These are phyloP conservation scores for Glycyrrhiza uralensis DNA, from an alignment of 306 rosid species.

Conservation along the genomic window DNA sequence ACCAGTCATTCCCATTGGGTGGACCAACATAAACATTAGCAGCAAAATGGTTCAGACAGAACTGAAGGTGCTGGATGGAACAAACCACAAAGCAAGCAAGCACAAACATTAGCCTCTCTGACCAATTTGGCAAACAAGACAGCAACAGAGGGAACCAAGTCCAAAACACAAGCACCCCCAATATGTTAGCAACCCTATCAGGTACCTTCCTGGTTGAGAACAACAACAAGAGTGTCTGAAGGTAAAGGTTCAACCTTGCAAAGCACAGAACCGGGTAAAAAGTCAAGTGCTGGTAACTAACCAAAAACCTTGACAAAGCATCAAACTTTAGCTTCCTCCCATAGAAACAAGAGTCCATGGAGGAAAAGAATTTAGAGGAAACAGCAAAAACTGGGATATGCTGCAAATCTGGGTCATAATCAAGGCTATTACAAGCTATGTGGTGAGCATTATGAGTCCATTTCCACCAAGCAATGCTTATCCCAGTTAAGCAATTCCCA, in stretches of 20 bases:
- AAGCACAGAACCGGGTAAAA: slow-evolving; percentile 66
- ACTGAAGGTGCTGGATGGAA: slow-evolving; percentile 66
- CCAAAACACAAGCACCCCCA: slow-evolving; percentile 73
- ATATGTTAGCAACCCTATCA: slow-evolving; percentile 57
- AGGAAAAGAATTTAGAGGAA: slow-evolving; percentile 50
- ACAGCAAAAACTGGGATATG: slow-evolving; percentile 85
- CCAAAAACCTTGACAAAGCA: slow-evolving; percentile 56
- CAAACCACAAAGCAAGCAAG: slow-evolving; percentile 55
- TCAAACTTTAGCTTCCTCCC: slow-evolving; percentile 66
- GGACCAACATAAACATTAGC: slow-evolving; percentile 60
- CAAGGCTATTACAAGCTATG: slow-evolving; percentile 78
- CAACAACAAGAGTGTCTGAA: slow-evolving; percentile 63
- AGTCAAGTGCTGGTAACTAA: slow-evolving; percentile 78
- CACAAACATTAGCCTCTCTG: slow-evolving; percentile 69
- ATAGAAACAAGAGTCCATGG: slow-evolving; percentile 58
- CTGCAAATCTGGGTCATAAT: slow-evolving; percentile 85
- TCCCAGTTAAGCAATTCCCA: slow-evolving; percentile 84
- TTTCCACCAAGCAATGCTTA: slow-evolving; percentile 96
- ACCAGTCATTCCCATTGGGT: slow-evolving; percentile 71
- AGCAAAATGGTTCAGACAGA: slow-evolving; percentile 69
- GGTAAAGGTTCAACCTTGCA: slow-evolving; percentile 65
- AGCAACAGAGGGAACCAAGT: slow-evolving; percentile 79
- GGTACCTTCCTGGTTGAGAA: slow-evolving; percentile 47
- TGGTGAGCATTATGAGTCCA: slow-evolving; percentile 98
- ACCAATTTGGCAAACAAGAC: slow-evolving; percentile 62